Evolutionary conservation across 2,329 filamentous ascomycete genomes (phyloP).

Genomic region (Thelonectria blattea): DNA sequence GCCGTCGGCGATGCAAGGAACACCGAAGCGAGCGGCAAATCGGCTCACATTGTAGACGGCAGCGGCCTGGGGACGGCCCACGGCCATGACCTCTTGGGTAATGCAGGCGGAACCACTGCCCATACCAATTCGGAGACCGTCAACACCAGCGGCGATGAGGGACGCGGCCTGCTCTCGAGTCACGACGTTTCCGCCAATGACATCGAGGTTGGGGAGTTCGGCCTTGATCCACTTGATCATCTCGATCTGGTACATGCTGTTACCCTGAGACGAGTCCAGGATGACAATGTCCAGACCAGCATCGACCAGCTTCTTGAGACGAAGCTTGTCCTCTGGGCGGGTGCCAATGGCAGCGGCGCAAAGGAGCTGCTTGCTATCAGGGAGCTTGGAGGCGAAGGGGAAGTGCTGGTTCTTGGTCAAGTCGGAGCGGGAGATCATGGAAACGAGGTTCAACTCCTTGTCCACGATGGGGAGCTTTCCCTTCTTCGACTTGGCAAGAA

Average conservation of each 20-base stretch:
- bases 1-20: constrained; percentile 97
- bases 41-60: constrained; percentile 88
- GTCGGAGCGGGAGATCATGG: constrained; percentile 92
- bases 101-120: constrained; percentile 98
- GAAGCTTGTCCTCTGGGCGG: constrained; percentile 86
- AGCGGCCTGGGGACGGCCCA: constrained; percentile 93
- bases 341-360: constrained; percentile 96
- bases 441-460: constrained; percentile 81
- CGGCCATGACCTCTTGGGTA: constrained; percentile 99
- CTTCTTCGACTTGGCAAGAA: constrained; percentile 96
- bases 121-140: constrained; percentile 98
- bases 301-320: constrained; percentile 86
- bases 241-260: constrained; percentile 97
- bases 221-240: constrained; percentile 98
- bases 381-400: constrained; percentile 93
- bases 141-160: constrained; percentile 91
- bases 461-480: constrained; percentile 96
- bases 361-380: constrained; percentile 96
- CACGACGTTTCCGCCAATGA: constrained; percentile 98
- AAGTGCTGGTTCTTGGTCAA: constrained; percentile 99
- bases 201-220: constrained; percentile 83
- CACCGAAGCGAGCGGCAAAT: constrained; percentile 91
- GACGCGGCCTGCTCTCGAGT: constrained; percentile 94
- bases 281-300: constrained; percentile 95
- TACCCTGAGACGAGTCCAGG: constrained; percentile 95